phyloP scores from a whole-genome alignment of 2,329 filamentous ascomycete genomes.

The Fusarium miscanthi region DNA sequence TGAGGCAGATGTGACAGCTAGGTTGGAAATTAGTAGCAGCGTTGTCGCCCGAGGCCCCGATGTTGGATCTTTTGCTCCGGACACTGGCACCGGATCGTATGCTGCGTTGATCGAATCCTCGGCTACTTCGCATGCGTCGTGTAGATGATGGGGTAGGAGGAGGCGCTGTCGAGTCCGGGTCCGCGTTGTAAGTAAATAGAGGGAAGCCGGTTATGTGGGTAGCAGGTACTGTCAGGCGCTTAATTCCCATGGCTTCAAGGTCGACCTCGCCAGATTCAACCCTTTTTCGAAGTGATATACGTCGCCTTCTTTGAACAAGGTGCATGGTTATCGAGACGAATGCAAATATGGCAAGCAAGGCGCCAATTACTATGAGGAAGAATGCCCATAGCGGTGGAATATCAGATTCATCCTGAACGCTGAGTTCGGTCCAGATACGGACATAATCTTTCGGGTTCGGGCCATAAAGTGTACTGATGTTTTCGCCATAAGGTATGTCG shows the following conservation, averaged over 20 bases:
- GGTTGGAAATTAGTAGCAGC: slow-evolving; percentile 75
- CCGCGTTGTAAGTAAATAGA: slow-evolving; percentile 78
- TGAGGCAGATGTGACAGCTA: slow-evolving; percentile 89
- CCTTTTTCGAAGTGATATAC: slow-evolving; percentile 73
- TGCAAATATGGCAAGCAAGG: slow-evolving; percentile 75
- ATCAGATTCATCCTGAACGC: slow-evolving; percentile 57
- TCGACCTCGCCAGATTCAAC: slow-evolving; percentile 85
- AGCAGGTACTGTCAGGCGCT: slow-evolving; percentile 79
- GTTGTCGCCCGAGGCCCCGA: slow-evolving; percentile 50
- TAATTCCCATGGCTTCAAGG: slow-evolving; percentile 86
- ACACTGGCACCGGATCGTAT: slow-evolving; percentile 47
- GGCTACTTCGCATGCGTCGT: slow-evolving; percentile 47
- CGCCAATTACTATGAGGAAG: slow-evolving; percentile 74
- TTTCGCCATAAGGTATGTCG: slow-evolving; percentile 66
- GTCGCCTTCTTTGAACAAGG: slow-evolving; percentile 76
- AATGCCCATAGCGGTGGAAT: slow-evolving; percentile 87
- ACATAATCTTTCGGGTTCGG: slow-evolving; percentile 69
- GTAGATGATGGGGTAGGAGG: slow-evolving; percentile 53
- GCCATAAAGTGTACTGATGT: slow-evolving; percentile 66
- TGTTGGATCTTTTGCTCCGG: slow-evolving; percentile 54
- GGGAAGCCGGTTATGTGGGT: slow-evolving; percentile 79
- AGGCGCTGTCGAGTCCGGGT: slow-evolving; percentile 55
- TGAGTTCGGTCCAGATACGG: slow-evolving; percentile 68
- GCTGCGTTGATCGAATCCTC: slow-evolving; percentile 47
- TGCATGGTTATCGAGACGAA: slow-evolving; percentile 80